Evolutionary conservation across 2,329 filamentous ascomycete genomes (phyloP).

Genomic region (Blumeria graminis): DNA sequence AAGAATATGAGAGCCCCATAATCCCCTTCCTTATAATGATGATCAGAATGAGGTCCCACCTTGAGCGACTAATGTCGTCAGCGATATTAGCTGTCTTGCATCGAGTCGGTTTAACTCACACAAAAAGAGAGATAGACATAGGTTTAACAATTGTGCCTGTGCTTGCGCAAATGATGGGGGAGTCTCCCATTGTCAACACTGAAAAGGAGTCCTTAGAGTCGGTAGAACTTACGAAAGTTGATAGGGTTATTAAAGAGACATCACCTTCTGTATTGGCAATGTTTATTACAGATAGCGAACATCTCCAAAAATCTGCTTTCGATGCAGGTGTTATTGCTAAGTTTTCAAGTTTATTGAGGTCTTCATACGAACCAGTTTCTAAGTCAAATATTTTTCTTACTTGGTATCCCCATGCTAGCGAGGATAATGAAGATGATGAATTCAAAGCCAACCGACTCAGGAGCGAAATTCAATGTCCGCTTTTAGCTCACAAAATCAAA

Average conservation of each 20-base stretch:
- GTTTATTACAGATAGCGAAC: conserved; percentile 53
- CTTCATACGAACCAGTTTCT: conserved; percentile 34
- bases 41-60: conserved; percentile 29
- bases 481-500: conserved; percentile 43
- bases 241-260: conserved; percentile 36
- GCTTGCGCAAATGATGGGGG: conserved; percentile 40
- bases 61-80: conserved; percentile 42
- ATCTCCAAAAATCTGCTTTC: conserved; percentile 59
- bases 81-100: conserved; percentile 45
- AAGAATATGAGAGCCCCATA: conserved; percentile 44
- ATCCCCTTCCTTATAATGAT: conserved; percentile 50
- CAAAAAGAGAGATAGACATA: conserved; percentile 37
- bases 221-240: conserved; percentile 17
- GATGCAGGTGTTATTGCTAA: conserved; percentile 40
- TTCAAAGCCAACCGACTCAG: conserved; percentile 27
- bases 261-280: conserved; percentile 55
- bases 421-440: conserved; percentile 5
- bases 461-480: conserved; percentile 31
- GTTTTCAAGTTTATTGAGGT: conserved; percentile 38
- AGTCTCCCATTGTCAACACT: conserved; percentile 19
- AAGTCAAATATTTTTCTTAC: conserved; percentile 23
- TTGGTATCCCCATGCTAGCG: conserved; percentile 22
- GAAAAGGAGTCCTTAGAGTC: conserved; percentile 19
- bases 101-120: conserved; percentile 39
- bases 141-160: conserved; percentile 45